A percentile compares a stretch with the other conserved stretches of the same genome.
Conservation (phyloP, 495 filamentous ascomycete genomes). For the Trichoderma parareesei region DNA sequence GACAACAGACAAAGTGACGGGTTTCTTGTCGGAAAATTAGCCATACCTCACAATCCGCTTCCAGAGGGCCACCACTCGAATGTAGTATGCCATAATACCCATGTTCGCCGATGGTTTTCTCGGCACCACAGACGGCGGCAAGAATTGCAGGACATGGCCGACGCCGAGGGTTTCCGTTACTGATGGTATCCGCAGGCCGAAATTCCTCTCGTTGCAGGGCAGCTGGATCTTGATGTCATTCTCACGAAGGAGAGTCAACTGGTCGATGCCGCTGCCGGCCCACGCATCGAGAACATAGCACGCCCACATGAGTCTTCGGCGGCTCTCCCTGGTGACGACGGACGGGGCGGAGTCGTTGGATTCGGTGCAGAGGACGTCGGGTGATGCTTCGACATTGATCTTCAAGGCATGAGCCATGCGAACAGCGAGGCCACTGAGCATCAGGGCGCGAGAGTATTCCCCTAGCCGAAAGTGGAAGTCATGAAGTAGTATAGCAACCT, state of each 20-base stretch:
- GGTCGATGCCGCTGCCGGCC: conserved; percentile 20
- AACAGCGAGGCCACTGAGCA: conserved; percentile 30
- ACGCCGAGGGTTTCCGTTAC: conserved; percentile 11
- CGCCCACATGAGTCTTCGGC: conserved; percentile 32
- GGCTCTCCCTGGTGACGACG: conserved; percentile 21
- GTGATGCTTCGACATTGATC: conserved; percentile 30
- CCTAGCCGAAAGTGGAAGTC: conserved; percentile 28
- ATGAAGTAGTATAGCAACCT: conserved; percentile 27
- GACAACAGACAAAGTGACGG: background rate
- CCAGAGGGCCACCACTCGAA: conserved; percentile 11
- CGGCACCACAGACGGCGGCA: conserved; percentile 5
- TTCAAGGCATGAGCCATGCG: conserved; percentile 33
- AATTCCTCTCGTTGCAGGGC: conserved; percentile 25
- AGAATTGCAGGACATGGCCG: conserved; percentile 10
- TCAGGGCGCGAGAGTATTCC: conserved; percentile 30
- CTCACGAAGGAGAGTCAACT: conserved; percentile 23
- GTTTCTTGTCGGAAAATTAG: background rate
- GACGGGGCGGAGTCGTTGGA: background rate
- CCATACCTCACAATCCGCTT: conserved; percentile 9
- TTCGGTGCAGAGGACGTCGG: conserved; percentile 25
- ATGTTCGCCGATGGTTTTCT: conserved; percentile 9
- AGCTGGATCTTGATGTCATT: conserved; percentile 33
- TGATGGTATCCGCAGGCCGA: conserved; percentile 10
- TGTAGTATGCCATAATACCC: conserved; percentile 14
- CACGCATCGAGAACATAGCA: conserved; percentile 33